A percentile compares a stretch with the other conserved stretches of the same genome.
Conservation (phyloP, 306 rosid species). For the Lathyrus sativus region DNA sequence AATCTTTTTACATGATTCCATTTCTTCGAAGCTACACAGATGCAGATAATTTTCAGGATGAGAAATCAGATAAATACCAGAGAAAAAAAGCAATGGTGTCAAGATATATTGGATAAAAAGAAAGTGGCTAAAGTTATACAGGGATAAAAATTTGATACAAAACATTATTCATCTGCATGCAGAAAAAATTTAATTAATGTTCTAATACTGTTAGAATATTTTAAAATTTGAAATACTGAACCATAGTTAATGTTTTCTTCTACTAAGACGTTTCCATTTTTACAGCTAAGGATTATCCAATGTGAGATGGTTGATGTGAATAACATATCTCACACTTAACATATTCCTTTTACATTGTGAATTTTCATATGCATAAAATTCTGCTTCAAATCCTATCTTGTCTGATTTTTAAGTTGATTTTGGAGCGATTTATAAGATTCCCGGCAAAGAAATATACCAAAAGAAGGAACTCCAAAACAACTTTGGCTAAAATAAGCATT, state of each 20-base stretch:
- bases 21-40: slow-evolving; percentile 72
- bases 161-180: background rate
- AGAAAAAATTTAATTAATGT: background rate
- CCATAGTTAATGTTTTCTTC: slow-evolving; percentile 1
- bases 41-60: slow-evolving; percentile 39
- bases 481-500: slow-evolving; percentile 17
- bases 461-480: background rate
- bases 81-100: slow-evolving; percentile 26
- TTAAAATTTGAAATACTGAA: background rate
- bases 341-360: background rate
- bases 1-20: slow-evolving; percentile 60
- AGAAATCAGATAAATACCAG: slow-evolving; percentile 35
- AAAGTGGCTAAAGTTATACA: background rate
- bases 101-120: slow-evolving; percentile 25
- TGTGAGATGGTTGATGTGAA: background rate
- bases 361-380: background rate
- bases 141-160: background rate
- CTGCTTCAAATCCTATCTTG: background rate
- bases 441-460: slow-evolving; percentile 3
- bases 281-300: slow-evolving; percentile 1
- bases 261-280: background rate
- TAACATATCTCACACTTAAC: background rate
- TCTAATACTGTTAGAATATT: background rate
- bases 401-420: background rate
- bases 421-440: background rate